Evolutionary conservation across 495 filamentous ascomycete species (phyloP), one percentile per base, ranked within the genome.

Genomic region (Xylona heveae): DNA sequence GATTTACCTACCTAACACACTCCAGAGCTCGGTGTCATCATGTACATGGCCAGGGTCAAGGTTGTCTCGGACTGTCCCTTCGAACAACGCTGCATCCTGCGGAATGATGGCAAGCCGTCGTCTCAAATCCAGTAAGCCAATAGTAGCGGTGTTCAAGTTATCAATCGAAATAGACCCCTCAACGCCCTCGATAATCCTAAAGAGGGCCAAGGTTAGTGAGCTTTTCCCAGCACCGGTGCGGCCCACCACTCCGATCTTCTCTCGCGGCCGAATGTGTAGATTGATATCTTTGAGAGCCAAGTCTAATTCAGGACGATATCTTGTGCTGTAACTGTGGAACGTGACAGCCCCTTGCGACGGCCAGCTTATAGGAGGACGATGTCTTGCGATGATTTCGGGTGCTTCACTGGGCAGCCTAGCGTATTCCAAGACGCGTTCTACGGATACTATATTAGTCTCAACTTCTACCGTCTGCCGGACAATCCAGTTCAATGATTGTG

Each of bases 381-480:
- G 69, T 49, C 81, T 74, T 38, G 77, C 77, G 37, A 99, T 78
- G 37, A 94, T 76, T 43, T 99, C 90, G 15, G 83, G 81, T 29
- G 90, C 88, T 56, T 99, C 90, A 51, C 79, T 88, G 19, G 88
- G 88, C 39, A 95, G 67, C 39, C 67, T 67, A 35, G 88, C 79
- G 51, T 99, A 99, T 54, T 99, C 90, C 36, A 95, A 72, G 25
- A 95, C 81, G 38, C 90, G 75, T 64, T 99, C 90, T 33, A 99
- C 90, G 7, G 90, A 92, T 35, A 99, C 85, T 39, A 95, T 95
- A 54, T 99, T 99, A 23, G 88, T 95, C 61, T 99, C 90, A 19
- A 95, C 90, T 54, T 99, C 90, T 10, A 99, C 90, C 3, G 88
- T 93, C 57, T 99, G 90, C 33, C 90, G 76, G 28, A 99, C 90